Conservation (phyloP, 169 alveolate genomes). For the Cryptosporidium muris region DNA sequence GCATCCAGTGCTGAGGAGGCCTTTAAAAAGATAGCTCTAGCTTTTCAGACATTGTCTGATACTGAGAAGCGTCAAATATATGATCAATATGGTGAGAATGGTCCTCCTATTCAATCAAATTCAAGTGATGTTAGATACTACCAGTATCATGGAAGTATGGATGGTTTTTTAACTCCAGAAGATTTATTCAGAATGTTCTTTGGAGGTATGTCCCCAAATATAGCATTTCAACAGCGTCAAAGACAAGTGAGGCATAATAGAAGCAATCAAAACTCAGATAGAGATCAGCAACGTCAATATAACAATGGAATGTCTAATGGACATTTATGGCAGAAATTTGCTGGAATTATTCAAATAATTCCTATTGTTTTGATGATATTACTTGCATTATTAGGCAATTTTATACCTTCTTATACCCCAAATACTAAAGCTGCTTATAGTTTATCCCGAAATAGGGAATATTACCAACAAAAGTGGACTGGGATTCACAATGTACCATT, state of each 20-base stretch:
- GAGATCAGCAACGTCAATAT: not conserved
- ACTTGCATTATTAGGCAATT: constrained; percentile 52
- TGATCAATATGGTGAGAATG: constrained; percentile 82
- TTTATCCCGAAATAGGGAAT: constrained; percentile 39
- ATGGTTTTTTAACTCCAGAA: constrained; percentile 80
- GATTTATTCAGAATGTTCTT: constrained; percentile 83
- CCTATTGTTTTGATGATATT: constrained; percentile 41
- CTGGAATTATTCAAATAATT: constrained; percentile 39
- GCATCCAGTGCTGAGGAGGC: constrained; percentile 96
- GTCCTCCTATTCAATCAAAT: constrained; percentile 69
- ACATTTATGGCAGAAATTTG: constrained; percentile 27
- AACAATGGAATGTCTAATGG: constrained; percentile 5
- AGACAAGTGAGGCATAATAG: not conserved
- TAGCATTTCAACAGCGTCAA: constrained; percentile 38
- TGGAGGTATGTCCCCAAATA: constrained; percentile 74
- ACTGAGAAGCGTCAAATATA: constrained; percentile 86
- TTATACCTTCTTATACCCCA: constrained; percentile 31
- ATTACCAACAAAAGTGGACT: constrained; percentile 42
- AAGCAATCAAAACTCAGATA: not conserved
- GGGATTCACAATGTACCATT: constrained; percentile 47
- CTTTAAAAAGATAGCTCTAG: constrained; percentile 90
- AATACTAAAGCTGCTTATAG: constrained; percentile 39
- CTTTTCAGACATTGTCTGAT: constrained; percentile 90
- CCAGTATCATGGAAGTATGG: constrained; percentile 76
- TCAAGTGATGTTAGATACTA: constrained; percentile 73